These are phyloP conservation scores for Phytomonas sp. DNA, from an alignment of 208 protist genomes.

Conservation along the genomic window DNA sequence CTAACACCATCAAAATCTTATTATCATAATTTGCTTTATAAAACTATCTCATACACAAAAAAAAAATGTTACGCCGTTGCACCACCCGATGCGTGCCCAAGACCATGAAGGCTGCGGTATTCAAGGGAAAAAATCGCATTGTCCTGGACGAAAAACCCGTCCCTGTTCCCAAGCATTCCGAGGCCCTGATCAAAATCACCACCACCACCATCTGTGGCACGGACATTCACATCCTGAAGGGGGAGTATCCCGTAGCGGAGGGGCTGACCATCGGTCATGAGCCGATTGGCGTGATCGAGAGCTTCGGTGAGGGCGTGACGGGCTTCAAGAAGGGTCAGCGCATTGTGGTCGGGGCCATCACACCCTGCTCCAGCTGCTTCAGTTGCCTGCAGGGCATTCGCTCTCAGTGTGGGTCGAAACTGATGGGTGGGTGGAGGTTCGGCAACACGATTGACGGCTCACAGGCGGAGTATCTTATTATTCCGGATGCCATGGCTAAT, in stretches of 20 bases:
- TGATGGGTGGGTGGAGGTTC: slow-evolving; percentile 18
- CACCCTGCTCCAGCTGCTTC: slow-evolving; percentile 21
- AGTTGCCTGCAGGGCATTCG: slow-evolving; percentile 16
- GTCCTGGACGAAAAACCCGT: slow-evolving; percentile 23
- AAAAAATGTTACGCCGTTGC: slow-evolving; percentile 21
- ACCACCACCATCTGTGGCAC: slow-evolving; percentile 33
- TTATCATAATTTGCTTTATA: too few relatives aligned
- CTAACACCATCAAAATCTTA: background rate
- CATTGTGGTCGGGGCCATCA: slow-evolving; percentile 21
- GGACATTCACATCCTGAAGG: slow-evolving; percentile 25
- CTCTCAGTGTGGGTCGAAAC: slow-evolving; percentile 20
- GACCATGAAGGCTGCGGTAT: slow-evolving; percentile 27
- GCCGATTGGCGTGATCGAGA: slow-evolving; percentile 24
- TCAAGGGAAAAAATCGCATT: slow-evolving; percentile 22
- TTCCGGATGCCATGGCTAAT: slow-evolving; percentile 19
- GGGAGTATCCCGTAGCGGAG: slow-evolving; percentile 17
- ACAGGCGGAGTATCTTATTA: slow-evolving; percentile 27
- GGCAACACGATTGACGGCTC: slow-evolving; percentile 24
- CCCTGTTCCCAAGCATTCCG: slow-evolving; percentile 15
- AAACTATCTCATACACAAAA: slow-evolving; percentile 1
- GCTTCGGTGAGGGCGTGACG: slow-evolving; percentile 17
- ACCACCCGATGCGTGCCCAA: slow-evolving; percentile 7
- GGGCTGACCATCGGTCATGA: slow-evolving; percentile 26
- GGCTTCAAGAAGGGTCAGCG: slow-evolving; percentile 26
- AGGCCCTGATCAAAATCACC: slow-evolving; percentile 31